phyloP scores from a whole-genome alignment of 73 alveolate species.

The Effrenium voratum region DNA sequence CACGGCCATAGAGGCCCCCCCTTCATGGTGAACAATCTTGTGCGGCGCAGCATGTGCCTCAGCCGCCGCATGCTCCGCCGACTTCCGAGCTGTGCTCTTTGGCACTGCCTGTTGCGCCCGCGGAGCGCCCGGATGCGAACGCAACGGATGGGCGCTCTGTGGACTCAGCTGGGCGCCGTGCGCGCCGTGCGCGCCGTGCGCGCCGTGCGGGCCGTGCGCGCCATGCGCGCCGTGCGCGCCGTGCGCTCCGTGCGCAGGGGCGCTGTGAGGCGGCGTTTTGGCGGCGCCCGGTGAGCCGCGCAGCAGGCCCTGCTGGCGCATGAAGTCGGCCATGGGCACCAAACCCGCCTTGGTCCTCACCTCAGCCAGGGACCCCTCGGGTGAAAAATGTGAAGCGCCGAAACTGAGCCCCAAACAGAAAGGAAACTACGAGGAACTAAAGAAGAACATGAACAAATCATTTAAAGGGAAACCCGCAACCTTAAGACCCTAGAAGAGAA shows the following conservation, averaged over 20 bases:
- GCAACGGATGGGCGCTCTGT: neutral
- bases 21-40: no score
- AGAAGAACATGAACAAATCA: no score
- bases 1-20: no score
- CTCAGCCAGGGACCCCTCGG: no score
- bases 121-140: neutral
- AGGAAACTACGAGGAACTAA: no score
- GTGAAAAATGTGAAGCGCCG: no score
- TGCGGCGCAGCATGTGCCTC: constrained; percentile 16
- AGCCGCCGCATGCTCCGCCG: constrained; percentile 42
- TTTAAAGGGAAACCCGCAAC: no score
- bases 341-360: neutral
- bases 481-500: no score
- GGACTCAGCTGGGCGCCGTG: neutral
- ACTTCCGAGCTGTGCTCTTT: neutral
- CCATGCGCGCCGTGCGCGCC: neutral
- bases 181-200: neutral
- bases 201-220: neutral
- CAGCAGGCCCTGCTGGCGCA: constrained; percentile 34
- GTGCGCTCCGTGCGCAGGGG: neutral
- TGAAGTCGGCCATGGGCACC: constrained; percentile 38
- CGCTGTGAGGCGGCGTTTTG: neutral
- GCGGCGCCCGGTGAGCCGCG: no score
- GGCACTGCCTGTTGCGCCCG: neutral
- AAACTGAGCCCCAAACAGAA: no score